A percentile compares a stretch with the other conserved stretches of the same genome.
These are phyloP conservation scores for Penicillium ochrochloron DNA, from an alignment of 495 filamentous ascomycete genomes.

Conservation along the genomic window DNA sequence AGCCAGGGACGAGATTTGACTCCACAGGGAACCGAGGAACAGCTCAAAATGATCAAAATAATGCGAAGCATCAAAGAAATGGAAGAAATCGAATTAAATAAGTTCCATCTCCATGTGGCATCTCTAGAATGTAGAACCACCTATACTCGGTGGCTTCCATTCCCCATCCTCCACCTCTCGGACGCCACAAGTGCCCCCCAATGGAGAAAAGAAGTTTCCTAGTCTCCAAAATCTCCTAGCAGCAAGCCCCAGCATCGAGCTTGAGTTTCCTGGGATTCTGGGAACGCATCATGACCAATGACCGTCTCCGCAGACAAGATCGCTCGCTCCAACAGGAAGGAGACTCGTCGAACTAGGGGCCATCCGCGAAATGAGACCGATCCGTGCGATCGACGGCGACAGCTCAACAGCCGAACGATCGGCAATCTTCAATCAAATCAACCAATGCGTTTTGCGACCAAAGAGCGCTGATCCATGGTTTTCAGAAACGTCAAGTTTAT, in stretches of 20 bases:
- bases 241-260: slow-evolving; percentile 1
- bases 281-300: slow-evolving; percentile 12
- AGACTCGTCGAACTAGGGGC: slow-evolving; percentile 20
- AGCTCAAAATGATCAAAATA: background rate
- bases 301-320: background rate
- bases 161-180: background rate
- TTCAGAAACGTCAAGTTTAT: slow-evolving; percentile 24
- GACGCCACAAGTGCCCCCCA: slow-evolving; percentile 7
- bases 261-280: slow-evolving; percentile 7
- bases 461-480: slow-evolving; percentile 25
- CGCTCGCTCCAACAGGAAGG: slow-evolving; percentile 24
- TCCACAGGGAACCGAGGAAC: slow-evolving; percentile 12
- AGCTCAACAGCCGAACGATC: slow-evolving; percentile 34
- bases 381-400: slow-evolving; percentile 27
- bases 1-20: slow-evolving; percentile 10
- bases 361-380: slow-evolving; percentile 27
- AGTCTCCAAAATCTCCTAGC: background rate
- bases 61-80: background rate
- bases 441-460: slow-evolving; percentile 21
- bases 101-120: slow-evolving; percentile 1
- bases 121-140: background rate
- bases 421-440: slow-evolving; percentile 41
- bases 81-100: slow-evolving; percentile 5
- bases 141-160: background rate
- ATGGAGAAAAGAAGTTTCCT: background rate